Evolutionary conservation across 2,329 filamentous ascomycete species (phyloP), one percentile per base, ranked within the genome.

Genomic region (Coleophoma eucalyptorum): DNA sequence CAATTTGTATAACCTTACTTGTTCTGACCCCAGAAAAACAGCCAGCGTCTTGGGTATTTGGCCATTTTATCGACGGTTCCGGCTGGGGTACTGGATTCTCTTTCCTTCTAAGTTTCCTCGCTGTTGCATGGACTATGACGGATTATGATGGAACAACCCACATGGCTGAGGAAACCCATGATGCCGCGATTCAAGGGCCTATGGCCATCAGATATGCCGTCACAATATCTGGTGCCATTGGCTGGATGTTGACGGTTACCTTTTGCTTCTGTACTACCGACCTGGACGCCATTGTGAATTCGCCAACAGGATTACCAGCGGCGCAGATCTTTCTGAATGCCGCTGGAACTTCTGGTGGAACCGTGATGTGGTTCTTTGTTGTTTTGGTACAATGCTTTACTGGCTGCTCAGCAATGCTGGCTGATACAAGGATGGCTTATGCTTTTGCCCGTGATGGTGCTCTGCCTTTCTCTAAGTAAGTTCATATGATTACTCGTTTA

Each of bases 81-180:
- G 81, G 82, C 21, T 86, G 81, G 81, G 76, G 76, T 11, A 81
- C 74, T 19, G 70, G 73, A 3, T 84, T 85, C 55, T 85, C 82
- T 0, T 86, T 85, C 57, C 70, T 86, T 10, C 69, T 86, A 6
- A 73, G 72, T 21, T 80, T 80, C 56, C 65, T 80, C 5, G 78
- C 76, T 15, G 77, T 80, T 13, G 75, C 77, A 19, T 80, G 77
- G 77, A 83, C 80, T n/a, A 85, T 86, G 81, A 86, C 82, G 5
- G 82, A 85, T 61, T 86, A 85, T 62, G 82, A 86, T 58, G 81
- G 78, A 43, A 86, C 83, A 11, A 84, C 82, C 5, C 83, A 86
- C 59, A 84, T 86, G 77, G 83, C 81, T 2, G 83, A 86, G 69
- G 82, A 86, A 67, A 84, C 80, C 0, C 80, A 84, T 56, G 78